Base-by-base conservation (phyloP, 805 yeast genomes). In the Yamadazyma insecticola region DNA sequence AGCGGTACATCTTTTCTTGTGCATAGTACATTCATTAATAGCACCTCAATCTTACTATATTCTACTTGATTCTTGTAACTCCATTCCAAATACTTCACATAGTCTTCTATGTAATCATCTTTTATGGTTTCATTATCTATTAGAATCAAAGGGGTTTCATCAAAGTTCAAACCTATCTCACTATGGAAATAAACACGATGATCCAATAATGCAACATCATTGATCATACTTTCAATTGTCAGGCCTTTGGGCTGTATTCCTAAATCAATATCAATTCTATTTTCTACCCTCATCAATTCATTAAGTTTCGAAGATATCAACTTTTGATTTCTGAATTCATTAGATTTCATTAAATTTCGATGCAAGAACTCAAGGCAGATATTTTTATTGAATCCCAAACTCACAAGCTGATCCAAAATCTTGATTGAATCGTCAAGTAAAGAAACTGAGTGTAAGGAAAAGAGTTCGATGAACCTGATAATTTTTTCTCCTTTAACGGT, bases 381-480 rank as follows among this genome's bases (percentile, higher is more conserved):
- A 3, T 37, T 26, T 15, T 33, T 41, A 11, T 48, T 35, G 16
- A 60, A 42, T 1, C 67, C 67, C 36, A 56, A 15, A 1, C 17
- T 29, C 1, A 49, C 32, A 9, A 63, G 33, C 1, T 37, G 30
- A 21, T 41, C 29, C 16, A 46, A 28, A 13, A 53, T 23, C 6
- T 28, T 18, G 31, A 41, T 39, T 6, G 60, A 45, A 26, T 20
- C 37, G 18, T 27, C 29, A 26, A 37, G 41, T 28, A 42, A 45
- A 34, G 30, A 51, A 53, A 37, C 60, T 33, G 26, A 54, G 32
- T 29, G 70, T 38, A 34, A 67, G 59, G 78, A 81, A 29, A 87
- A 65, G 1, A 65, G 37, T 37, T 86, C 86, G 22, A 87, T 70
- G 2, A 85, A 48, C 11, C 51, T 50, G 22, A 81, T 60, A 12